These are phyloP conservation scores for Asterochloris sp. DNA, from an alignment of 139 green algal species.

Conservation along the genomic window DNA sequence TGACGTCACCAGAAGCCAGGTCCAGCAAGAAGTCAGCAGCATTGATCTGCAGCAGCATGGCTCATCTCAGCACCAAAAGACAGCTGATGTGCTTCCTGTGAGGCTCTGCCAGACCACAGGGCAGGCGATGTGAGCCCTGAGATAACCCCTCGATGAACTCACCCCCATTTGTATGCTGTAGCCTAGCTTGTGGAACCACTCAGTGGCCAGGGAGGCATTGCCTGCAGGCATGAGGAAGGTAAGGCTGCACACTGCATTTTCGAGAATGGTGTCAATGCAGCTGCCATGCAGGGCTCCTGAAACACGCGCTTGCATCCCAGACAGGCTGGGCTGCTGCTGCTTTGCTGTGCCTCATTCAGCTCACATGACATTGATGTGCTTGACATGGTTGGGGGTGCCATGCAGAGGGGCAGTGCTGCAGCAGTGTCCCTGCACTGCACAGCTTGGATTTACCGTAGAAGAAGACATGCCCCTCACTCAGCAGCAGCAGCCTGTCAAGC, in stretches of 20 bases:
- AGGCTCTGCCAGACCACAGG: too few relatives aligned
- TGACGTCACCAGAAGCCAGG: constrained; percentile 65
- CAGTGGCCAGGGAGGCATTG: constrained; percentile 33
- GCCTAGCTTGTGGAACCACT: constrained; percentile 65
- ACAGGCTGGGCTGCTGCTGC: background rate
- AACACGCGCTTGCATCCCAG: background rate
- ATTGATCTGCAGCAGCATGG: constrained; percentile 55
- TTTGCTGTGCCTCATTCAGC: background rate
- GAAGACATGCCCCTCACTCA: constrained; percentile 55
- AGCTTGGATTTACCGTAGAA: background rate
- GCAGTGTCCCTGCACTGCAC: background rate
- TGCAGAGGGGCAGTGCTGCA: background rate
- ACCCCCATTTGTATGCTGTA: constrained; percentile 43
- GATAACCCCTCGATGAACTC: background rate
- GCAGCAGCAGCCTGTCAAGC: constrained; percentile 70
- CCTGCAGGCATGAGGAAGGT: background rate
- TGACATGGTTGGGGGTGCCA: background rate
- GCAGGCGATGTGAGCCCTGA: too few relatives aligned
- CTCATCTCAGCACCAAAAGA: too few relatives aligned
- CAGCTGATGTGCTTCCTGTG: too few relatives aligned
- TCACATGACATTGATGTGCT: background rate
- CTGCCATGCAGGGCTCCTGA: too few relatives aligned
- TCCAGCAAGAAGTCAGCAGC: constrained; percentile 81
- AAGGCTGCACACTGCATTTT: too few relatives aligned
- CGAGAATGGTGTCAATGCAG: too few relatives aligned